phyloP scores from a whole-genome alignment of 2,329 filamentous ascomycete genomes.

The Lachnellula hyalina region DNA sequence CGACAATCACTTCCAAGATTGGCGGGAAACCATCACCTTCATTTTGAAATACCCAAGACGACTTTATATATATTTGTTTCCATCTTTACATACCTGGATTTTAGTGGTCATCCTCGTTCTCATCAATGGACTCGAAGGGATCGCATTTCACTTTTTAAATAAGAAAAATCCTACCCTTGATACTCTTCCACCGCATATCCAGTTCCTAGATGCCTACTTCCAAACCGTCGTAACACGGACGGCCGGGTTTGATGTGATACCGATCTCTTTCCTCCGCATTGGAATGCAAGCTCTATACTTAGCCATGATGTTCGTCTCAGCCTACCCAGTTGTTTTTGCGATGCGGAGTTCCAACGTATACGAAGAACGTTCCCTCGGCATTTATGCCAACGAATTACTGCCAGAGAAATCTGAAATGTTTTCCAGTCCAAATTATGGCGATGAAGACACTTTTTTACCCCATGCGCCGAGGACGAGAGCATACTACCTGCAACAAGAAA shows the following conservation, averaged over 20 bases:
- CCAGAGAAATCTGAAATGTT: neutral
- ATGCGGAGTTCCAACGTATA: constrained; percentile 65
- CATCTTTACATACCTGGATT: constrained; percentile 57
- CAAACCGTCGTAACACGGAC: constrained; percentile 56
- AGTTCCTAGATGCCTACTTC: constrained; percentile 58
- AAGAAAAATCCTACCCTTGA: constrained; percentile 52
- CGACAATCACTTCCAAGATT: constrained; percentile 34
- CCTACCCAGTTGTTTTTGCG: constrained; percentile 54
- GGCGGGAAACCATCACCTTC: constrained; percentile 44
- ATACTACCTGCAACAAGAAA: neutral
- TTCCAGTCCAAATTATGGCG: neutral
- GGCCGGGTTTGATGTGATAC: constrained; percentile 59
- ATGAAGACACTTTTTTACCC: neutral
- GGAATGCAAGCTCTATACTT: constrained; percentile 54
- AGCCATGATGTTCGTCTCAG: constrained; percentile 59
- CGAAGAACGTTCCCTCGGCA: constrained; percentile 59
- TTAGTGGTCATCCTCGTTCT: constrained; percentile 52
- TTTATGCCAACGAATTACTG: constrained; percentile 29
- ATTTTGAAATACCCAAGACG: constrained; percentile 49
- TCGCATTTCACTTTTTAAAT: constrained; percentile 57
- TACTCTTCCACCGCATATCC: constrained; percentile 43
- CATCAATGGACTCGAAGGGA: constrained; percentile 58
- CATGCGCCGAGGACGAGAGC: neutral
- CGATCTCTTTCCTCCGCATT: constrained; percentile 48
- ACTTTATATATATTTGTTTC: constrained; percentile 58